Base-by-base conservation (phyloP, 441 rosid species). In the Lagerstroemia fauriei region DNA sequence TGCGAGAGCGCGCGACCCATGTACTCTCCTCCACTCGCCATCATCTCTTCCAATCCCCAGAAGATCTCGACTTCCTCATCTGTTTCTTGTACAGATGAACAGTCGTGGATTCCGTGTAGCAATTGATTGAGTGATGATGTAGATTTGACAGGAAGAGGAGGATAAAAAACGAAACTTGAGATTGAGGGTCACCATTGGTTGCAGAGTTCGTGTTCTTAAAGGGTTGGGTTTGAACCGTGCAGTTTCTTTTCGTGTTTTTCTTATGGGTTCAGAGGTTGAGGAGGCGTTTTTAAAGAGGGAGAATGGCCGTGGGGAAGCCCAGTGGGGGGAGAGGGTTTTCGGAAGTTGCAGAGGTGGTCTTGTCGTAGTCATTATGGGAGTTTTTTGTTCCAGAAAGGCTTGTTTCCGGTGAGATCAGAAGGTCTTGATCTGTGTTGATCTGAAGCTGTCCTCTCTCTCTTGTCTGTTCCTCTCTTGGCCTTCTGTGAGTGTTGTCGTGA, bases 241-340 rank as follows among this genome's bases (percentile, higher is more conserved):
- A 53, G 9, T 10, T 2, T 78, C 9, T 53, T 66, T 57, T 71
- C 77, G 24, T 82, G 6, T 48, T 53, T 50, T n/a, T 71, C 89
- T 83, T 79, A 87, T 91, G 92, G 89, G 91, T 88, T 73, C 78
- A 63, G 84, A 83, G 59, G 85, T 82, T 8, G 86, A 79, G 76
- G 82, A 59, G 53, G 50, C 50, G 17, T 48, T 84, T 86, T 70
- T 66, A 65, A 82, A 81, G 84, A 31, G 73, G 11, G 73, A 20
- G 24, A 83, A 84, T 82, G 80, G n/a, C n/a, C n/a, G 85, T 82
- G 88, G 84, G 73, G 85, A 85, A 84, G 83, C 59, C 70, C 59
- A 25, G 81, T 86, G 84, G 82, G 82, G 27, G 73, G 78, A 84
- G 73, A 78, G 85, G 85, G 56, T 71, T 44, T 53, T 29, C 31